These are phyloP conservation scores for Saturnispora hagleri DNA, from an alignment of 805 yeast species.

Conservation along the genomic window DNA sequence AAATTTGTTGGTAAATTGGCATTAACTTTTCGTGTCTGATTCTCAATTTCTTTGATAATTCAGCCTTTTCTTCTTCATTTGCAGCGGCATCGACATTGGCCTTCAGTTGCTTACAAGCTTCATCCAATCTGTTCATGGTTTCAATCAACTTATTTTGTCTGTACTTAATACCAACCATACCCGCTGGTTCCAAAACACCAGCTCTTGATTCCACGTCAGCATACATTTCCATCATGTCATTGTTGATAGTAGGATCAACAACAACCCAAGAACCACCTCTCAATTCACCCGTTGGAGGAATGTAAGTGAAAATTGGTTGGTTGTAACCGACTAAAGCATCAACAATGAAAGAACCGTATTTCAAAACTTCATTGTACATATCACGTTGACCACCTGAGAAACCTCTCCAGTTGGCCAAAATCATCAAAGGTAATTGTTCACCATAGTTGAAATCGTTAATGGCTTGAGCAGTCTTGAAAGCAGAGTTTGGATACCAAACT, in stretches of 20 bases:
- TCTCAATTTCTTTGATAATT: constrained; percentile 53
- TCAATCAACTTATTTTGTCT: constrained; percentile 83
- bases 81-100: constrained; percentile 43
- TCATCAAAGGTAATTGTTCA: constrained; percentile 95
- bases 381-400: constrained; percentile 99
- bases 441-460: constrained; percentile 96
- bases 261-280: constrained; percentile 99
- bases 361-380: constrained; percentile 96
- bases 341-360: constrained; percentile 93
- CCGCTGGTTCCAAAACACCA: constrained; percentile 98
- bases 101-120: constrained; percentile 60
- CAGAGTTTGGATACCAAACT: constrained; percentile 99
- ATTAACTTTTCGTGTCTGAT: constrained; percentile 72
- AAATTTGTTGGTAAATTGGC: constrained; percentile 86
- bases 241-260: constrained; percentile 94
- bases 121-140: constrained; percentile 89
- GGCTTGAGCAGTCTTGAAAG: constrained; percentile 98
- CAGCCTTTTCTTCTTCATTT: constrained; percentile 56
- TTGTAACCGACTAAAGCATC: constrained; percentile 93
- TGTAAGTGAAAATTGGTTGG: constrained; percentile 94
- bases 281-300: constrained; percentile 96
- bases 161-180: constrained; percentile 98
- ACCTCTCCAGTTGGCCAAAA: constrained; percentile 99
- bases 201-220: constrained; percentile 94
- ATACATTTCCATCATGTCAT: constrained; percentile 98